Percentiles rank a stretch among this genome's conserved stretches.
Conservation (phyloP, 805 yeast genomes). For the Lipomyces japonicus region DNA sequence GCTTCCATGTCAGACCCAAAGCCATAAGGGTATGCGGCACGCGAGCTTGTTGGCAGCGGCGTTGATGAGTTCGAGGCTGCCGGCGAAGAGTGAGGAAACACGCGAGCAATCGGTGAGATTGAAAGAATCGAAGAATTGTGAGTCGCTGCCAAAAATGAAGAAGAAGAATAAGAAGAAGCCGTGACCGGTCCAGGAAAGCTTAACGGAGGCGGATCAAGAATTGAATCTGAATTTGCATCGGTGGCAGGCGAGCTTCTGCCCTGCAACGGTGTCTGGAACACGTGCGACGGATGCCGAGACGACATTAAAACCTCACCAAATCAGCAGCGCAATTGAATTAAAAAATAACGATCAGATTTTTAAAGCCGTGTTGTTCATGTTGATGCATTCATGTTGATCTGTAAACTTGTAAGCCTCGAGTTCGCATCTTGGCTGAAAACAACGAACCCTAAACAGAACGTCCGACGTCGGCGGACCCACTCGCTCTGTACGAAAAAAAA, state of each 20-base stretch:
- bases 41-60: conserved; percentile 10
- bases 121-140: conserved; percentile 24
- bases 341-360: too few relatives aligned
- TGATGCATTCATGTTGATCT: too few relatives aligned
- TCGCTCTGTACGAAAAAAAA: too few relatives aligned
- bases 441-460: too few relatives aligned
- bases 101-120: conserved; percentile 24
- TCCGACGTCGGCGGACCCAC: too few relatives aligned
- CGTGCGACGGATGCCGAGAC: conserved; percentile 1
- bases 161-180: conserved; percentile 5
- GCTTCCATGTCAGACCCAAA: conserved; percentile 26
- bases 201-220: conserved; percentile 6
- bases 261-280: neutral
- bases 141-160: conserved; percentile 4
- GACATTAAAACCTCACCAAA: neutral
- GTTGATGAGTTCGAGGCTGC: conserved; percentile 16
- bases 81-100: conserved; percentile 2
- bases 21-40: conserved; percentile 3
- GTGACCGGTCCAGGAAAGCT: conserved; percentile 12
- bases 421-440: too few relatives aligned
- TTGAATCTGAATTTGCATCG: neutral
- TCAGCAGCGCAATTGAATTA: neutral
- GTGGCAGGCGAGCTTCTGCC: too few relatives aligned
- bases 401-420: too few relatives aligned
- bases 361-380: too few relatives aligned